These are phyloP conservation scores for Shiraia sp. DNA, from an alignment of 2,329 filamentous ascomycete genomes.

Conservation along the genomic window DNA sequence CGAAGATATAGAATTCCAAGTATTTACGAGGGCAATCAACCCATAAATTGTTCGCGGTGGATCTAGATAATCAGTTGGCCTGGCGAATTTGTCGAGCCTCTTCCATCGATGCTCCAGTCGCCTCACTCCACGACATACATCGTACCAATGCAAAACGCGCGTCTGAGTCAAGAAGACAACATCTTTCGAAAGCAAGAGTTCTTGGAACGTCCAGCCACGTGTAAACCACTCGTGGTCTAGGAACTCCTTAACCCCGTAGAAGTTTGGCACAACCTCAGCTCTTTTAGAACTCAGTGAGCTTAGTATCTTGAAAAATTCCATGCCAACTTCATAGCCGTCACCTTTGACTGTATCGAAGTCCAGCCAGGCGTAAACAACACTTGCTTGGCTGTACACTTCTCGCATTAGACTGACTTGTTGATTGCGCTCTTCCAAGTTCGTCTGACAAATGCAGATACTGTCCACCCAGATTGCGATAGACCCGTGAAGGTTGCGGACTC, in stretches of 20 bases:
- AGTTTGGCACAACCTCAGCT: no score
- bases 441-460: neutral
- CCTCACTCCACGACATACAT: neutral
- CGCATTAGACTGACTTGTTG: conserved; percentile 1
- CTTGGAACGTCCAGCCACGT: neutral
- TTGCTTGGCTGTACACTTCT: conserved; percentile 1
- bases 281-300: no score
- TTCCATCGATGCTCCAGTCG: neutral
- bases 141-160: neutral
- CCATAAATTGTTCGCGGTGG: neutral
- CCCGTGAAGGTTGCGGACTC: neutral
- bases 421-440: neutral
- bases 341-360: neutral
- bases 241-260: neutral
- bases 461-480: neutral
- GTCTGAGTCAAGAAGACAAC: neutral
- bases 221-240: neutral
- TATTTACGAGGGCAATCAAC: neutral
- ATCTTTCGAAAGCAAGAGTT: neutral
- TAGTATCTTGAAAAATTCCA: neutral
- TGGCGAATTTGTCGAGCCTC: no score
- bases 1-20: neutral
- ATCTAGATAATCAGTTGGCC: neutral
- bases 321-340: neutral
- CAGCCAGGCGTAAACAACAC: neutral